Conservation (phyloP, 139 green algal genomes). For the Spirogloea muscicola region DNA sequence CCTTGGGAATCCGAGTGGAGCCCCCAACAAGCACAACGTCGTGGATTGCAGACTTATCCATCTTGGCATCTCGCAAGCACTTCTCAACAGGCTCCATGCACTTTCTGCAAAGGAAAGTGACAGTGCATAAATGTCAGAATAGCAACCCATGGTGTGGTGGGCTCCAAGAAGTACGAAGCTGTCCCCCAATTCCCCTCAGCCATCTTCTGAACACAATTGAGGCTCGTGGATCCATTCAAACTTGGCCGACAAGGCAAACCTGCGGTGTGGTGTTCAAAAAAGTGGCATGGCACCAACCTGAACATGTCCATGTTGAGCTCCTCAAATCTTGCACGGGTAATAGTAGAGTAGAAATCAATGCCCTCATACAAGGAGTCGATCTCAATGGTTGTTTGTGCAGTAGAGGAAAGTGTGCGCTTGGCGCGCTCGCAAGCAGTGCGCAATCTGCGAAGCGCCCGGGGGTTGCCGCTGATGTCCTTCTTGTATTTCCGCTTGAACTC, state of each 20-base stretch:
- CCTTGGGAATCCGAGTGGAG: slow-evolving; percentile 97
- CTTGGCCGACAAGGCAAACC: too few relatives aligned
- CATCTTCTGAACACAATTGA: too few relatives aligned
- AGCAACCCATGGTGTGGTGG: too few relatives aligned
- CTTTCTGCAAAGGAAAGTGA: slow-evolving; percentile 53
- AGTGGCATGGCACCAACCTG: slow-evolving; percentile 60
- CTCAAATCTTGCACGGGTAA: slow-evolving; percentile 95
- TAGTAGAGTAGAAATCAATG: slow-evolving; percentile 94
- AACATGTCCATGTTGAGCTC: slow-evolving; percentile 99
- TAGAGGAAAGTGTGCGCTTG: slow-evolving; percentile 83
- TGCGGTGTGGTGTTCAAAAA: too few relatives aligned
- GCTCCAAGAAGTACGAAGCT: too few relatives aligned
- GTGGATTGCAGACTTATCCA: slow-evolving; percentile 81
- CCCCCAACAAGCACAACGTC: slow-evolving; percentile 93
- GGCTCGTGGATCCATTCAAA: too few relatives aligned
- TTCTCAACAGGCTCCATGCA: slow-evolving; percentile 99
- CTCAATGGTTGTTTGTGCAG: slow-evolving; percentile 89
- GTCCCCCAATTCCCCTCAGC: too few relatives aligned
- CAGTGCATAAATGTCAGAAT: too few relatives aligned
- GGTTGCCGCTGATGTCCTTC: slow-evolving; percentile 90
- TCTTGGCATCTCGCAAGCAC: slow-evolving; percentile 81
- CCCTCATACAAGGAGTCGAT: slow-evolving; percentile 95
- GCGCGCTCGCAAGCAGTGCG: slow-evolving; percentile 87
- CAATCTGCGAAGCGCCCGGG: slow-evolving; percentile 73
- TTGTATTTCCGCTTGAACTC: slow-evolving; percentile 99